Evolutionary conservation across 495 filamentous ascomycete species (phyloP), one percentile per base, ranked within the genome.

Genomic region (Neurospora sp.): DNA sequence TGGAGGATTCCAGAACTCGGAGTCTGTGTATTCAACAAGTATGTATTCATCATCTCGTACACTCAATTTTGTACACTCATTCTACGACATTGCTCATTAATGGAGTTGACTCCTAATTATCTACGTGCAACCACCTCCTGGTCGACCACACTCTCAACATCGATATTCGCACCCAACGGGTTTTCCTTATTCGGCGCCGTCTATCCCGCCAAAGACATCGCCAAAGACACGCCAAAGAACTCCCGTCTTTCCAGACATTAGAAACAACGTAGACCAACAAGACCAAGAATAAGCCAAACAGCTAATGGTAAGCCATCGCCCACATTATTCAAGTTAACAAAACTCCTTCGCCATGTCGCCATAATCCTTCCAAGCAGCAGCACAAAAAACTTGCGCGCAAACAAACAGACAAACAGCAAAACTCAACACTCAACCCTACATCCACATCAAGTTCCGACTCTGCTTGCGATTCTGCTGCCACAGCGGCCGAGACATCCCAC

Each of bases 401-500:
- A 59, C 16, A 59, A 71, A 40, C 8, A 70, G 31, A 35, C 31
- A 35, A 35, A 5, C 20, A 1, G 20, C 1, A 35, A 35, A 59
- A 61, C 53, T 8, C 6, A 61, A 61, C 38, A 20, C 72, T 35
- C 42, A 18, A 48, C 44, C 66, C 83, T 76, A 85, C 77, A 84
- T 75, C 84, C 84, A 86, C 81, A 85, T 83, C 70, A 83, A 66
- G 72, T 85, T 84, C 53, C 83, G 77, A 73, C 83, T 83, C 74
- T 82, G 83, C 73, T 82, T 80, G 70, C 84, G 72, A 69, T 85
- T 84, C 78, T 86, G 84, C 78, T 86, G 84, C 84, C 84, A 86
- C 20, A 86, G 75, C 42, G 83, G 84, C 38, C 75, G 27, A 31
- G 22, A 71, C 53, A 72, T 53, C 5, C 41, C 68, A 4, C 37